Evolutionary conservation across 768 basidiomycete genomes (phyloP), one percentile per base, ranked within the genome.

Genomic region (Boletellus ananiceps): DNA sequence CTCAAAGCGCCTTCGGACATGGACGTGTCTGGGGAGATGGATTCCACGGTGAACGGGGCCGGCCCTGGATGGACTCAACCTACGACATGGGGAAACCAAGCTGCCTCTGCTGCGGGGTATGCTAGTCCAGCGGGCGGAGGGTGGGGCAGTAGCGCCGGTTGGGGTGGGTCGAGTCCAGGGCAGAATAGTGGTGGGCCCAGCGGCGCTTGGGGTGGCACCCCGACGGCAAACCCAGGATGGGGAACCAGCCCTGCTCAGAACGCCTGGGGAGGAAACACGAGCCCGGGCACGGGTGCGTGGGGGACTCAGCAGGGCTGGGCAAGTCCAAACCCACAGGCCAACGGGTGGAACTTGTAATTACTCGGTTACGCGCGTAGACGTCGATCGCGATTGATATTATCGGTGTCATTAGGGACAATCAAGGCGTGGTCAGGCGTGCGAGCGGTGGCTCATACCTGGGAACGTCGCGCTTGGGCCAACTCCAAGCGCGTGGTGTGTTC

Each of bases 1-100:
- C 74, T 91, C 12, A 88, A 90, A 65, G 72, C 74, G 12, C 76
- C 75, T 49, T 74, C 79, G 13, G 82, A 87, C 36, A 63, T 78
- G 33, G 83, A 84, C 49, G 65, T 81, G 14, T 61, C 73, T 2
- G 65, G 62, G 34, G 71, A 68, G 49, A 72, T 70, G 44, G 72
- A 75, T 23, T 19, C 56, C 8, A 31, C 46, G 55, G 66, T 59
- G 56, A 60, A 51, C 65, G 64, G 57, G 50, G 14, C 27, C 36
- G 46, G 53, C 2, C n/a, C 58, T 31, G 57, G 58, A 9, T 65
- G 68, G 51, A 47, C 7, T 32, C 62, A 56, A 32, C 39, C 56
- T 7, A 2, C 59, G 45, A 63, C 58, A 19, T 62, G 68, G 63
- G 63, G 52, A 45, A 57, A 67, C 44, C 55, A 61, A 37, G 51